Base-by-base conservation (phyloP, 768 basidiomycete species). In the Mycena olivaceomarginata region DNA sequence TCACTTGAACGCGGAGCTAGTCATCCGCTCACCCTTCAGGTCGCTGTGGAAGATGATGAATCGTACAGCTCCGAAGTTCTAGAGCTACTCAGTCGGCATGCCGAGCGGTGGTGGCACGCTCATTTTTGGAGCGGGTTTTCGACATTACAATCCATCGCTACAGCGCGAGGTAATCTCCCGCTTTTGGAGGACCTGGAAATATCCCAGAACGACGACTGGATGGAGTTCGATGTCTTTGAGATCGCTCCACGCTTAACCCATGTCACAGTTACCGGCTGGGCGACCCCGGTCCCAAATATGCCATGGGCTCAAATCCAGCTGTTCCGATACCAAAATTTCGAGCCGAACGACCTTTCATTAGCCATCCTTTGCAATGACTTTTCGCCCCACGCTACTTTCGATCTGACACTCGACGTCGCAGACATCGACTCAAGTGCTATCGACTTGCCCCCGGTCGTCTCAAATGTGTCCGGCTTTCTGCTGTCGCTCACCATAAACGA, bases 121-220 rank as follows among this genome's bases (percentile, higher is more conserved):
- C 41, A 57, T 12, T 25, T 70, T 40, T 70, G 62, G 74, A 66
- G n/a, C 13, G 63, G 16, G 13, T 40, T 70, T 13, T 20, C 43
- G 1, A 37, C 62, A n/a, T 43, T 70, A 31, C 40, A 46, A 12
- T 25, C 15, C 13, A 51, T 75, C 3, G 4, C 31, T 18, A 16
- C 25, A 2, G 69, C 46, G 4, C 37, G 37, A 13, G 69, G 64
- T 12, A 43, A 76, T 48, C 68, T 76, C 37, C 63, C 51, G 5
- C 69, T 67, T 7, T 56, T 70, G 11, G 69, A 70, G 45, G 25
- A 40, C 5, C 18, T 67, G 5, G 65, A 67, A 37, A 40, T 76
- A 20, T 51, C 57, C 13, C 75, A 71, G 40, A 71, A 41, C 39
- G 70, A 67, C 3, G 64, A 71, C 4, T 70, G 75, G 75, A 31